Evolutionary conservation across 805 yeast species (phyloP), one percentile per base, ranked within the genome.

Genomic region (Zygotorulaspora chibaensis): DNA sequence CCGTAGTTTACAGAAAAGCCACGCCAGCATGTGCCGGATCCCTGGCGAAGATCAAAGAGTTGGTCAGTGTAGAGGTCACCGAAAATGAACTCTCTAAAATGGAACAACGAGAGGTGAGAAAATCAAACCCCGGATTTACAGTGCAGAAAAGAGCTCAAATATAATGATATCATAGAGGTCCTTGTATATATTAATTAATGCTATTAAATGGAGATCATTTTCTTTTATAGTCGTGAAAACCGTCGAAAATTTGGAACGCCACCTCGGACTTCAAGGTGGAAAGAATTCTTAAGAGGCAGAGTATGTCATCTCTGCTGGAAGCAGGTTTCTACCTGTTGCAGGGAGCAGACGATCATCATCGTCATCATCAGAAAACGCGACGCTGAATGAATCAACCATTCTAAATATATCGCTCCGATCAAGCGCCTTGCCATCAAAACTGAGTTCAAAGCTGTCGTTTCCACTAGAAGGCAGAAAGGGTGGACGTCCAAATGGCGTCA

Each of bases 21-120:
- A 74, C 84, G 10, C 89, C 95, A 12, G 78, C 83, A 28, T 77
- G 83, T 48, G 96, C 98, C 2, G 96, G 96, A 65, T 81, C 83
- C 72, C 75, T 91, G 46, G 79, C 87, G 27, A 72, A 76, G 48
- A 87, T 91, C 38, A 91, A 91, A 66, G 97, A 91, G 65, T 72
- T 91, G 46, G 90, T 91, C 8, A 78, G 77, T 39, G 93, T 91
- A 25, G 91, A 88, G 55, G 69, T 88, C 30, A 80, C 84, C 9
- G 82, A 80, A 36, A 67, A 71, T 25, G 69, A 69, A 15, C 66
- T 80, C 55, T 66, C 80, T 1, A 75, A 73, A 43, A 64, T 67
- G 13, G 75, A 85, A 58, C 71, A 81, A 63, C 72, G 82, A 44
- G 60, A 56, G 8, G 69, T 70, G 35, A 76, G 90, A 67, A 83